Percentiles rank a stretch among this genome's conserved stretches.
phyloP scores from a whole-genome alignment of 345 rosid genomes.

The Acer campestre region DNA sequence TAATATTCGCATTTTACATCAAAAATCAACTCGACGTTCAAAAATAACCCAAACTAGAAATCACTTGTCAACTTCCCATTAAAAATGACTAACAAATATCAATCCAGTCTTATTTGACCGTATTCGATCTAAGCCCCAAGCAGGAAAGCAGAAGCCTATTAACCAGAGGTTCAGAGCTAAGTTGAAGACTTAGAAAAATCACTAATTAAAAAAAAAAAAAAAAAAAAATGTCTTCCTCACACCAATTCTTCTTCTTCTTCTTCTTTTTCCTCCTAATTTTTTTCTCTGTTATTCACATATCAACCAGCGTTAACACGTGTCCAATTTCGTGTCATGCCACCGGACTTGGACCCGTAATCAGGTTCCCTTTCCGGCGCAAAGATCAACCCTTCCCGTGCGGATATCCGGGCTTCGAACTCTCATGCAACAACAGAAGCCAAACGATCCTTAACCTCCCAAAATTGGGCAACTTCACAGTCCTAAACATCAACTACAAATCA shows the following conservation, averaged over 20 bases:
- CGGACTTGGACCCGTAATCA: conserved; percentile 15
- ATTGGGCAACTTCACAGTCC: conserved; percentile 45
- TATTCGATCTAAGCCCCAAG: not conserved
- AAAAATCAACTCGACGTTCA: not conserved
- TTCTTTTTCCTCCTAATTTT: not conserved
- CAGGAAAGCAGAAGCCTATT: not conserved
- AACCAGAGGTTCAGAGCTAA: not conserved
- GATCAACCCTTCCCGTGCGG: conserved; percentile 6
- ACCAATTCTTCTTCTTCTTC: not conserved
- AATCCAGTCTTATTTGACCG: not conserved
- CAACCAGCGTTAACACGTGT: conserved; percentile 21
- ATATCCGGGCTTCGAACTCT: conserved; percentile 46
- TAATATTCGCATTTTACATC: not conserved
- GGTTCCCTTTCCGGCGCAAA: conserved; percentile 45
- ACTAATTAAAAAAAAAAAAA: not conserved
- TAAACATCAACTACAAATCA: conserved; percentile 34
- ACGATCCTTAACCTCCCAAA: conserved; percentile 32
- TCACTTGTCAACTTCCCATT: not conserved
- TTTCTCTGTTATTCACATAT: not conserved
- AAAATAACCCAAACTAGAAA: too few species aligned
- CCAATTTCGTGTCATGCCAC: not conserved
- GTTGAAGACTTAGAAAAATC: not conserved
- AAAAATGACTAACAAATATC: not conserved
- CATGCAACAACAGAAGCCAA: conserved; percentile 29
- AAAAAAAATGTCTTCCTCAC: not conserved